phyloP scores from a whole-genome alignment of 306 rosid genomes.

The Vicia sativa region DNA sequence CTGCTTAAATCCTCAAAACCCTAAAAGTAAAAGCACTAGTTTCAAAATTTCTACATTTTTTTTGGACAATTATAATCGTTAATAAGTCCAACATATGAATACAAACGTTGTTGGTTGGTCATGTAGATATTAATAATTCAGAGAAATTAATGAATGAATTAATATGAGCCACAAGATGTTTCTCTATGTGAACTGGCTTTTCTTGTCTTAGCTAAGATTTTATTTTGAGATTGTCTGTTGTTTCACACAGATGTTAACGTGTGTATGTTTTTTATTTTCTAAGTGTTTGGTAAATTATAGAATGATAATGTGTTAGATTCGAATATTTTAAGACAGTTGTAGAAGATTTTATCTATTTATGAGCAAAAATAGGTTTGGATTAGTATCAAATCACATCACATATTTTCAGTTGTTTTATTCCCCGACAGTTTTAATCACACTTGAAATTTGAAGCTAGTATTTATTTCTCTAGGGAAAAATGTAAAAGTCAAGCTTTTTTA shows the following conservation, averaged over 20 bases:
- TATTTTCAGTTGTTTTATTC: slow-evolving; percentile 12
- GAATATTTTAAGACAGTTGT: slow-evolving; percentile 11
- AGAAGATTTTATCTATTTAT: not conserved
- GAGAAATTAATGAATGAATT: not conserved
- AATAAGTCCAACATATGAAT: slow-evolving; percentile 38
- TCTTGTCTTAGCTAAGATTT: slow-evolving; percentile 40
- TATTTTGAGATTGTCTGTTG: slow-evolving; percentile 7
- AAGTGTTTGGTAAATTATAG: slow-evolving; percentile 1
- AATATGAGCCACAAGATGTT: slow-evolving; percentile 22
- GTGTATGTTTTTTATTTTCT: not conserved
- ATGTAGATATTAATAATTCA: slow-evolving; percentile 30
- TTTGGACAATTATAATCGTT: slow-evolving; percentile 16
- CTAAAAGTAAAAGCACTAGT: slow-evolving; percentile 26
- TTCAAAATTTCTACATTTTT: slow-evolving; percentile 18
- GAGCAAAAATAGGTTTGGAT: slow-evolving; percentile 5
- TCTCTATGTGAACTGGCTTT: slow-evolving; percentile 35
- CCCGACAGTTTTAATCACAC: slow-evolving; percentile 16
- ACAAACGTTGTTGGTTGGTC: slow-evolving; percentile 32
- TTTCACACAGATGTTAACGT: not conserved
- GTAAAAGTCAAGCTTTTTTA: not conserved
- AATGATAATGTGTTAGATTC: not conserved
- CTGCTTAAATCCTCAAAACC: slow-evolving; percentile 32
- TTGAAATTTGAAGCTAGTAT: slow-evolving; percentile 1
- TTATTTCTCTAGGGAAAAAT: not conserved
- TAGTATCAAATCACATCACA: slow-evolving; percentile 8